Evolutionary conservation across 768 basidiomycete genomes (phyloP).

Genomic region (Amylocystis lapponica): DNA sequence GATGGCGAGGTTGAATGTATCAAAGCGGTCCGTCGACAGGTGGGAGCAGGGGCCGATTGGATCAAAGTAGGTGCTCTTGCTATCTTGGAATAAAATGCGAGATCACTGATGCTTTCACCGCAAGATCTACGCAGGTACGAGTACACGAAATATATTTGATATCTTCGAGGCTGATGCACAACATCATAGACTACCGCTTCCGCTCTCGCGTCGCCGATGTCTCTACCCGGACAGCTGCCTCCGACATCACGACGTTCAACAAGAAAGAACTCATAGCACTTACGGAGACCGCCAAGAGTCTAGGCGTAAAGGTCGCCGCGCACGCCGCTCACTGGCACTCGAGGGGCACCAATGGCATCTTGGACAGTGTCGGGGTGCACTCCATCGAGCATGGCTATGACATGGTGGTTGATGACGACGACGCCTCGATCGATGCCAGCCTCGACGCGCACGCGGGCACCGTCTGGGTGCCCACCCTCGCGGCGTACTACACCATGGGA

Average conservation of each 20-base stretch:
- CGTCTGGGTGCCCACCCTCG: slow-evolving; percentile 56
- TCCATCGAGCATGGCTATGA: slow-evolving; percentile 52
- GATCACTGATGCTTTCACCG: not conserved
- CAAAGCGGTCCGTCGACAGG: slow-evolving; percentile 51
- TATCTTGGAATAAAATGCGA: not conserved
- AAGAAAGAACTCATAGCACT: slow-evolving; percentile 40
- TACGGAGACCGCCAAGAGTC: slow-evolving; percentile 44
- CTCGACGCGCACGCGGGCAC: slow-evolving; percentile 19
- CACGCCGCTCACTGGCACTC: slow-evolving; percentile 35
- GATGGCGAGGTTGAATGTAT: slow-evolving; percentile 53
- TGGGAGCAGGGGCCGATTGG: slow-evolving; percentile 64
- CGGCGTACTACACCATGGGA: slow-evolving; percentile 35
- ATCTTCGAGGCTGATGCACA: not conserved
- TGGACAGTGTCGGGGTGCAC: slow-evolving; percentile 30
- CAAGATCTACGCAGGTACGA: slow-evolving; percentile 49
- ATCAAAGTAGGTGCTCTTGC: slow-evolving; percentile 49
- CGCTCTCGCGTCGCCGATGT: slow-evolving; percentile 41
- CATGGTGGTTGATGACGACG: slow-evolving; percentile 14
- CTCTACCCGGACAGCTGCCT: slow-evolving; percentile 28
- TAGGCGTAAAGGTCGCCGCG: slow-evolving; percentile 53
- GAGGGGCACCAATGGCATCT: slow-evolving; percentile 6
- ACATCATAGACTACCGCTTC: slow-evolving; percentile 43
- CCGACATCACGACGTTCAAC: slow-evolving; percentile 40
- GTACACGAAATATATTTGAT: not conserved
- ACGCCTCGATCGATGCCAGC: slow-evolving; percentile 5